Percentiles rank a stretch among this genome's conserved stretches.
phyloP scores from a whole-genome alignment of 2,329 filamentous ascomycete genomes.

The Pyricularia grisea region DNA sequence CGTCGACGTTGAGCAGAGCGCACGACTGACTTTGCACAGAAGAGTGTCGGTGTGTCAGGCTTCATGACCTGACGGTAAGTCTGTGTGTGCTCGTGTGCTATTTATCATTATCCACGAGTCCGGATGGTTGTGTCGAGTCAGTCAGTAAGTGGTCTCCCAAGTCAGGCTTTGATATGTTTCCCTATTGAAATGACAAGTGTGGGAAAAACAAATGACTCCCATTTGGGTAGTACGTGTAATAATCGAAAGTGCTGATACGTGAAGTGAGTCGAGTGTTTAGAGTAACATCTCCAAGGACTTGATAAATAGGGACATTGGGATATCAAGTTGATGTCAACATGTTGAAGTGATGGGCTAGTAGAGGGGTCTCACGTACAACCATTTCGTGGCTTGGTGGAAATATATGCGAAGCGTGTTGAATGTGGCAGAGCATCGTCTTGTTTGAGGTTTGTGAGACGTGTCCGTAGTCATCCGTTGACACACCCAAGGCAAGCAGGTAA shows the following conservation, averaged over 20 bases:
- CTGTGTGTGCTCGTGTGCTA: not conserved
- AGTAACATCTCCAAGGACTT: not conserved
- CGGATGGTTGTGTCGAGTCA: not conserved
- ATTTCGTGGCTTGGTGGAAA: not conserved
- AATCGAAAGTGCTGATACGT: not conserved
- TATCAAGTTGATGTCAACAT: not conserved
- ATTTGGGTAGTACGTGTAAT: not conserved
- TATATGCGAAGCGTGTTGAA: not conserved
- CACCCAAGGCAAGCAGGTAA: not conserved
- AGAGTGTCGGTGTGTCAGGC: not conserved
- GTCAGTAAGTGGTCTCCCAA: not conserved
- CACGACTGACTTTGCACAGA: not conserved
- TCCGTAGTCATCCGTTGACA: not conserved
- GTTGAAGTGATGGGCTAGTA: not conserved
- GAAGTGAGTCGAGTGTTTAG: not conserved
- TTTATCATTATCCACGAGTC: not conserved
- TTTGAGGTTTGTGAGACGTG: not conserved
- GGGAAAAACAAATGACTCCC: not conserved
- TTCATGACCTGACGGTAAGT: not conserved
- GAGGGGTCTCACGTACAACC: not conserved
- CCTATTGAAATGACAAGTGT: not conserved
- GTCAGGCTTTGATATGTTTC: not conserved
- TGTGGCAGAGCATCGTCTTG: not conserved
- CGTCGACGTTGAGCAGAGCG: not conserved
- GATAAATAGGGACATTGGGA: not conserved